These are phyloP conservation scores for Echites panduratus DNA, from an alignment of 257 asterid species.

Conservation along the genomic window DNA sequence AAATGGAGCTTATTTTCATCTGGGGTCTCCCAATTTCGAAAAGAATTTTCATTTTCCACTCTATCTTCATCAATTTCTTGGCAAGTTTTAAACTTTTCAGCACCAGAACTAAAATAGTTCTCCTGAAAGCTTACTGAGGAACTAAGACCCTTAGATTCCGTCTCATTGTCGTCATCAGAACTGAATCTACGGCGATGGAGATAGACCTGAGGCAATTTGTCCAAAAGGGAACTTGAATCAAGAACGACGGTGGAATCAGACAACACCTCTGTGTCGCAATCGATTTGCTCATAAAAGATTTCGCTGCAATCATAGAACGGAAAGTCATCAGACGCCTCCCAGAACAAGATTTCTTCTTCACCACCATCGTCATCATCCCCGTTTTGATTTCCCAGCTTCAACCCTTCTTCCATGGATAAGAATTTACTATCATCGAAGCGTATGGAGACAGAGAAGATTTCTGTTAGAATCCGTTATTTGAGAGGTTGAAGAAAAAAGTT, in stretches of 20 bases:
- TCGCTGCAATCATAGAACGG: conserved; percentile 11
- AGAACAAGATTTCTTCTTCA: conserved; percentile 4
- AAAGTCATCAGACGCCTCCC: conserved; percentile 7
- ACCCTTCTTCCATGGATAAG: background rate
- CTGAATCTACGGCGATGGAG: conserved; percentile 39
- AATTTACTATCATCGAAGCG: background rate
- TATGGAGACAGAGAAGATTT: background rate
- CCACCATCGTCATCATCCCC: background rate
- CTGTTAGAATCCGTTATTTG: background rate
- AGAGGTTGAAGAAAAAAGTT: background rate
- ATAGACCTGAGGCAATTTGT: background rate
- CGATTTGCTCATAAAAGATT: background rate
- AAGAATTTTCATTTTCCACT: conserved; percentile 1
- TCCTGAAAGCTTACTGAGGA: conserved; percentile 28
- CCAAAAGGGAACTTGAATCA: background rate
- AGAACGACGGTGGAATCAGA: background rate
- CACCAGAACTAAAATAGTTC: conserved; percentile 18
- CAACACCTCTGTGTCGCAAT: background rate
- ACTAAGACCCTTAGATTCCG: conserved; percentile 21
- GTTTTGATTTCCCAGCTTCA: background rate
- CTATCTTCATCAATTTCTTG: conserved; percentile 9
- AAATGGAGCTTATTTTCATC: conserved; percentile 17
- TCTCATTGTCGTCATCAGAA: conserved; percentile 14
- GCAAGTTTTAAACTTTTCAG: conserved; percentile 18
- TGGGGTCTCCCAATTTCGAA: background rate